Percentiles rank a stretch among this genome's conserved stretches.
Conservation (phyloP, 2,329 filamentous ascomycete species). For the Fusarium paranaense region DNA sequence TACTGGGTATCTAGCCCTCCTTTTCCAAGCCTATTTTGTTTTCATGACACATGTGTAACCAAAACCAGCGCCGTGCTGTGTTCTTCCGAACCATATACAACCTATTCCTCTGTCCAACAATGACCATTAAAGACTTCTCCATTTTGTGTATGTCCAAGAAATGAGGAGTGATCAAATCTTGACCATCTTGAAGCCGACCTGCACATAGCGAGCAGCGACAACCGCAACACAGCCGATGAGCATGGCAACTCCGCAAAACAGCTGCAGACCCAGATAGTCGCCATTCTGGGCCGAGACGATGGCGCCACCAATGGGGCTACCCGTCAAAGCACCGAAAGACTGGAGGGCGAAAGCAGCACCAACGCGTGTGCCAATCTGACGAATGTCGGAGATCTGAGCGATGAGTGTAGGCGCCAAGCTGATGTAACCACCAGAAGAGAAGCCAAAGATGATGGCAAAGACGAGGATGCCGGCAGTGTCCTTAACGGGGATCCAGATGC, state of each 20-base stretch:
- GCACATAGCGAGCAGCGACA: conserved; percentile 47
- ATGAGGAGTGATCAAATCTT: conserved; percentile 46
- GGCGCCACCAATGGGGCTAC: conserved; percentile 75
- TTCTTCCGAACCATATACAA: not conserved
- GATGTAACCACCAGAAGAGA: conserved; percentile 75
- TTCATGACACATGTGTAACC: not conserved
- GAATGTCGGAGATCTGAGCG: conserved; percentile 77
- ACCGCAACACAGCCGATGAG: conserved; percentile 45
- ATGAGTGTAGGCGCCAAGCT: conserved; percentile 72
- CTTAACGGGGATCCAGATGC: conserved; percentile 61
- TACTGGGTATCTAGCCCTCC: not conserved
- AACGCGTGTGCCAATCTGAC: conserved; percentile 75
- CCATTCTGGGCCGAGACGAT: conserved; percentile 65
- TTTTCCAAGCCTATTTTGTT: not conserved
- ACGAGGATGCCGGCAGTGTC: conserved; percentile 69
- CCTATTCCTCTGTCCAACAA: not conserved
- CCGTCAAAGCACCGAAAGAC: conserved; percentile 73
- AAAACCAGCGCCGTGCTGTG: not conserved
- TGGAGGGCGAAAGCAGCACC: conserved; percentile 73
- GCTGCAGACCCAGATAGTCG: conserved; percentile 68
- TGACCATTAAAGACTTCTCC: not conserved
- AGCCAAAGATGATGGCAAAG: conserved; percentile 77
- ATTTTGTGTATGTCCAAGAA: not conserved
- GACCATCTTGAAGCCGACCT: conserved; percentile 49
- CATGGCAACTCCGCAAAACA: conserved; percentile 71